Evolutionary conservation across 305 asterid genomes (phyloP), one percentile per base, ranked within the genome.

Genomic region (Fraxinus paxiana): DNA sequence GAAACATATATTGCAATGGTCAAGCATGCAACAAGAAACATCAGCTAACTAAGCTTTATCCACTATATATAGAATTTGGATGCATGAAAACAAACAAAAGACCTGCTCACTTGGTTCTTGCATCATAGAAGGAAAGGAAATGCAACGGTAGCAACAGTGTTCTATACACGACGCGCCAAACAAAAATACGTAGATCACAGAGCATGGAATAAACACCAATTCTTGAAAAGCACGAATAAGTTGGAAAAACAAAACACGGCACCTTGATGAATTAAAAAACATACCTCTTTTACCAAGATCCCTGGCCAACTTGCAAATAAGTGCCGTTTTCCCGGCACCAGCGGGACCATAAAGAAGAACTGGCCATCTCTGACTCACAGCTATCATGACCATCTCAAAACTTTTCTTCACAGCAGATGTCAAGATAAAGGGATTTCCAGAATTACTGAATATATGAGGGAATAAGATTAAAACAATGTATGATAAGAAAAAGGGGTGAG

Each of bases 311-410:
- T 86, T 89, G 82, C 88, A 79, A 83, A 94, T 85, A 51, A 93
- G 88, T 54, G 98, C 92, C 79, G 98, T 92, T 90, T 96, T 96
- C 82, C 99, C 99, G 76, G 91, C 79, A 83, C 99, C 98, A 78
- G 98, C 89, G 33, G 98, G 98, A 72, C 99, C 98, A 84, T 91
- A 91, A 59, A 96, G 92, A 86, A 96, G 98, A 85, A 96, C 96
- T 61, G 99, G 98, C 97, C 98, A 93, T 81, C 97, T 90, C 87
- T 96, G 97, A 88, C 90, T 92, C 87, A 94, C 90, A 69, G 98
- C 98, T 84, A 93, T 83, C 54, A 85, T 85, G 76, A 91, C 94
- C 98, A 94, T 91, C 92, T 92, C 93, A 90, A 88, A 91, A 85
- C 94, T 85, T 88, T 88, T 91, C 76, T 78, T 86, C 85, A 92